Conservation (phyloP, 257 asterid species). For the Primulina eburnea region DNA sequence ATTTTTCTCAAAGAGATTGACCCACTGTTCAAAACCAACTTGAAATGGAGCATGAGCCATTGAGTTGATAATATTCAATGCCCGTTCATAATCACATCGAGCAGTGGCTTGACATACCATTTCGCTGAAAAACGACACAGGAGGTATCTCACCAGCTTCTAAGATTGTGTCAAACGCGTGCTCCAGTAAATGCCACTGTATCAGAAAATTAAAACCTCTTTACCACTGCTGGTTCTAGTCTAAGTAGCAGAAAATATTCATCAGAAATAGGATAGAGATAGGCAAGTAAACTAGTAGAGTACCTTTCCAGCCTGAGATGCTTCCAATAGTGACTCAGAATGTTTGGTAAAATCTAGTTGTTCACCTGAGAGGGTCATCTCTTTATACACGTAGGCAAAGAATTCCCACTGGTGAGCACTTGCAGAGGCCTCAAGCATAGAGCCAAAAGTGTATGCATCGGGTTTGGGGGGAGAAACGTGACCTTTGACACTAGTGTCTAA, state of each 20-base stretch:
- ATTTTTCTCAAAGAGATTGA: constrained; percentile 49
- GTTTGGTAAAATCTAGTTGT: constrained; percentile 51
- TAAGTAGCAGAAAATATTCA: background rate
- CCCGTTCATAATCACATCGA: constrained; percentile 45
- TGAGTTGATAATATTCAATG: constrained; percentile 46
- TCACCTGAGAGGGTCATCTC: constrained; percentile 68
- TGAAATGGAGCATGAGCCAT: constrained; percentile 69
- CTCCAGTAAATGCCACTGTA: constrained; percentile 83
- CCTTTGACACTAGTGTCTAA: constrained; percentile 24
- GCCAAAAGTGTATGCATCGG: constrained; percentile 62
- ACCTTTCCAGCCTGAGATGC: constrained; percentile 94
- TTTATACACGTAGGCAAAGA: constrained; percentile 73
- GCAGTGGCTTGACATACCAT: constrained; percentile 56
- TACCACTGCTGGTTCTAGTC: background rate
- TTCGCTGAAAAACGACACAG: constrained; percentile 58
- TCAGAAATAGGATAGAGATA: constrained; percentile 2
- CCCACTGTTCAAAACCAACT: constrained; percentile 68
- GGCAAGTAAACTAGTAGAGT: background rate
- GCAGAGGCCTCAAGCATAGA: constrained; percentile 90
- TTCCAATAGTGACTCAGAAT: constrained; percentile 51
- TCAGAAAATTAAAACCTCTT: constrained; percentile 17
- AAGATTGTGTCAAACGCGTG: constrained; percentile 69
- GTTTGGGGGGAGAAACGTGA: constrained; percentile 32
- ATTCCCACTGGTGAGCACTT: constrained; percentile 83
- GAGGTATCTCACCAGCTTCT: constrained; percentile 85